Evolutionary conservation across 768 basidiomycete genomes (phyloP).

Genomic region (Lentinula edodes): DNA sequence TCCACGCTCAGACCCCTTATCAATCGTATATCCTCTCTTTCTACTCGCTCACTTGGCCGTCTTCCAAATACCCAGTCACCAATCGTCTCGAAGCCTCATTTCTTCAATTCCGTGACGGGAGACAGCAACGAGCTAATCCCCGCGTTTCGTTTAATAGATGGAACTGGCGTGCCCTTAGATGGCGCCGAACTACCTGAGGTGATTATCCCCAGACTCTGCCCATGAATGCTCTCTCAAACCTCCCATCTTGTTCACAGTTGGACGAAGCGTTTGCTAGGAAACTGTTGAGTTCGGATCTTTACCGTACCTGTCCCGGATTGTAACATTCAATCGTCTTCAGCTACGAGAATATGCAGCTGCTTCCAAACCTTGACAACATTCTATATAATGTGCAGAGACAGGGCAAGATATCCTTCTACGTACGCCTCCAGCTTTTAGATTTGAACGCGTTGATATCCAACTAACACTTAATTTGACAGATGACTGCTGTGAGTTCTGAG

Average conservation of each 20-base stretch:
- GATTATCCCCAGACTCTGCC: conserved; percentile 10
- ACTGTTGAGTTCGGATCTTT: conserved; percentile 34
- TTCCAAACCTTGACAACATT: conserved; percentile 82
- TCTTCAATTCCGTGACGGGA: conserved; percentile 73
- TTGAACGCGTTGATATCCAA: background rate
- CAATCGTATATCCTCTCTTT: conserved; percentile 1
- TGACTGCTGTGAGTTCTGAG: conserved; percentile 67
- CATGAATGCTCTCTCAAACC: background rate
- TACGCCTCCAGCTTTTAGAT: conserved; percentile 28
- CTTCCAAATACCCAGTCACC: conserved; percentile 48
- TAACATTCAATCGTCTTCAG: conserved; percentile 22
- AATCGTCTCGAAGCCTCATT: conserved; percentile 63
- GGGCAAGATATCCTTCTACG: conserved; percentile 89
- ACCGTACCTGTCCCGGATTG: background rate
- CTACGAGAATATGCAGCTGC: conserved; percentile 74
- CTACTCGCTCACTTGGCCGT: conserved; percentile 15
- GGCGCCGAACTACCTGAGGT: conserved; percentile 78
- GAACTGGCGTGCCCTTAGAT: conserved; percentile 65
- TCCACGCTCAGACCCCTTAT: background rate
- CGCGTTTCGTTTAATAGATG: conserved; percentile 82
- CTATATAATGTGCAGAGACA: conserved; percentile 92
- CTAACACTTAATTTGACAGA: conserved; percentile 32
- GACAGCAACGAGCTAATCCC: conserved; percentile 60
- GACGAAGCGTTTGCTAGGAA: conserved; percentile 61
- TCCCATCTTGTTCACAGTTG: conserved; percentile 37